These are phyloP conservation scores for Tetradesmus lagerheimii DNA, from an alignment of 139 green algal genomes.

Conservation along the genomic window DNA sequence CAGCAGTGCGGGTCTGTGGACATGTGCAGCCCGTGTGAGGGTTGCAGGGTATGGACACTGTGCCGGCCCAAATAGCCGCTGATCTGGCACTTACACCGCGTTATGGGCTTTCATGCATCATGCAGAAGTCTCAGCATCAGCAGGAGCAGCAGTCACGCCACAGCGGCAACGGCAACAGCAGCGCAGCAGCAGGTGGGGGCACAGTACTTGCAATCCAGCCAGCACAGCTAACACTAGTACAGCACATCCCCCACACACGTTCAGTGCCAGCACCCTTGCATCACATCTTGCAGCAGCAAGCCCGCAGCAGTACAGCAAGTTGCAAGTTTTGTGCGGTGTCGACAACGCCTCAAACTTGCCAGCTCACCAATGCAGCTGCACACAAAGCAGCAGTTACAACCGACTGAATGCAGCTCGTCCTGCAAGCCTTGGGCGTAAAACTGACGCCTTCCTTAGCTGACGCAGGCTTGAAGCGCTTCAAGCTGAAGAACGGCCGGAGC, in stretches of 20 bases:
- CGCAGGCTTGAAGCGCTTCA: slow-evolving; percentile 16
- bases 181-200: background rate
- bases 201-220: background rate
- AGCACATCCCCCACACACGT: background rate
- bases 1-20: background rate
- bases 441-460: background rate
- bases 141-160: slow-evolving; percentile 10
- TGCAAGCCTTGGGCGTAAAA: background rate
- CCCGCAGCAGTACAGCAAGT: too few relatives aligned
- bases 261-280: background rate
- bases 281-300: too few relatives aligned
- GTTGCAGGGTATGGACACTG: background rate
- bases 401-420: background rate
- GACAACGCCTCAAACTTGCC: background rate
- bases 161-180: background rate
- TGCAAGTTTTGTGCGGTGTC: background rate
- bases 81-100: background rate
- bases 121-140: background rate
- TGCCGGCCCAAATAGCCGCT: background rate
- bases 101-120: background rate
- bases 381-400: background rate
- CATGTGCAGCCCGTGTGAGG: background rate
- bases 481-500: background rate
- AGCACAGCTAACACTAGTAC: background rate
- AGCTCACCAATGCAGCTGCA: background rate